Percentiles rank a stretch among this genome's conserved stretches.
These are phyloP conservation scores for Sequoia sempervirens DNA, from an alignment of 75 land plant genomes.

Conservation along the genomic window DNA sequence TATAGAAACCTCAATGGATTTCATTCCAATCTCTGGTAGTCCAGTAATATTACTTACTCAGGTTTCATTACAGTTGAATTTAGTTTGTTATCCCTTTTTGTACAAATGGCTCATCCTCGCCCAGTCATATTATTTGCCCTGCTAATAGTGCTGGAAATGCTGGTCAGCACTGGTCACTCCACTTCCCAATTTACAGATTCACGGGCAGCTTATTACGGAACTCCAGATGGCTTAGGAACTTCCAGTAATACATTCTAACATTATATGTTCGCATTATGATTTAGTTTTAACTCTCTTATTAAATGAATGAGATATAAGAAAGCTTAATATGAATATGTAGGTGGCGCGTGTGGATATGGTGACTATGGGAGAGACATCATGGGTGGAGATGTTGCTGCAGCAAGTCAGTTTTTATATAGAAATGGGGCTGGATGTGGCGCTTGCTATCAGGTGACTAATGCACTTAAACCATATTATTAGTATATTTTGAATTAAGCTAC, in stretches of 20 bases:
- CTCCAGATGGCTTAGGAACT: conserved; percentile 3
- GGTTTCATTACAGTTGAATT: too few species aligned
- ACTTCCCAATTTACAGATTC: neutral
- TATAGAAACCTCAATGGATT: too few species aligned
- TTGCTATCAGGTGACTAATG: conserved; percentile 29
- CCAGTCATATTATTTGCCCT: neutral
- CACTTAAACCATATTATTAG: too few species aligned
- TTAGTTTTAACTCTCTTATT: too few species aligned
- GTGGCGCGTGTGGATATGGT: conserved; percentile 47
- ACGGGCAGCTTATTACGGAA: conserved; percentile 10
- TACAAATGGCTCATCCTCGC: neutral
- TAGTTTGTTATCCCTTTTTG: too few species aligned
- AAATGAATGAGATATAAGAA: too few species aligned
- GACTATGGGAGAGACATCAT: conserved; percentile 33
- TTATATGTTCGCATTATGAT: too few species aligned
- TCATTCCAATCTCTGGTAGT: too few species aligned
- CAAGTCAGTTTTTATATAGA: conserved; percentile 25
- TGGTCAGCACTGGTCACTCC: too few species aligned
- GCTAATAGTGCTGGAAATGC: neutral
- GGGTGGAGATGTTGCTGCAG: conserved; percentile 32
- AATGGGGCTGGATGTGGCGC: conserved; percentile 51
- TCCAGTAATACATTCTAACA: neutral
- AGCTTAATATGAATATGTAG: neutral
- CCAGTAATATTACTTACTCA: too few species aligned
- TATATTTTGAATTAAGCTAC: too few species aligned